Evolutionary conservation across 2,329 filamentous ascomycete genomes (phyloP).

Genomic region (Allantophomopsis cytisporea): DNA sequence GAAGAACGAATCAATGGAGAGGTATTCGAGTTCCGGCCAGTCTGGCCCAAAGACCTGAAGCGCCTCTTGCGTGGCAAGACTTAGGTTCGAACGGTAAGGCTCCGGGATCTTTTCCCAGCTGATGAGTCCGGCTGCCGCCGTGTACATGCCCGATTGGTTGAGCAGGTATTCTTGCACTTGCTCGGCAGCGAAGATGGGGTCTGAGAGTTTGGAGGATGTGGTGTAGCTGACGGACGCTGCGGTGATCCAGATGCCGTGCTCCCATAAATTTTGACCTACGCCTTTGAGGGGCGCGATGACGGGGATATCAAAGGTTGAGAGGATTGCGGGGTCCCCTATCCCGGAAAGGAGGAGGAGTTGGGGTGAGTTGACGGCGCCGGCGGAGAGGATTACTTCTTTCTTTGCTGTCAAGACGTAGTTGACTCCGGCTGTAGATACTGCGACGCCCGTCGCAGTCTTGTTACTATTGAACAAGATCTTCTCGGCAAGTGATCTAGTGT

Average conservation of each 20-base stretch:
- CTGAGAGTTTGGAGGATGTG: slow-evolving; percentile 4
- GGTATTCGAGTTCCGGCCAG: slow-evolving; percentile 4
- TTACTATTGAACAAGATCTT: slow-evolving; percentile 26
- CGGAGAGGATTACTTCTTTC: slow-evolving; percentile 33
- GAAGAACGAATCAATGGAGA: slow-evolving; percentile 1
- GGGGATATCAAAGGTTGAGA: slow-evolving; percentile 28
- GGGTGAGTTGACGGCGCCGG: slow-evolving; percentile 34
- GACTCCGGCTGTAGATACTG: slow-evolving; percentile 11
- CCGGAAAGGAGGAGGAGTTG: slow-evolving; percentile 35
- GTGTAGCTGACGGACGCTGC: background rate
- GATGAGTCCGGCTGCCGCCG: slow-evolving; percentile 6
- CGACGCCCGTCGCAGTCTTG: slow-evolving; percentile 23
- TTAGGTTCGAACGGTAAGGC: background rate
- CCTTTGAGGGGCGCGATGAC: slow-evolving; percentile 30
- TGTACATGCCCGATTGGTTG: slow-evolving; percentile 1
- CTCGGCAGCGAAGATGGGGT: background rate
- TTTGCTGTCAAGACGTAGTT: background rate
- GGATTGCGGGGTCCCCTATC: slow-evolving; percentile 27
- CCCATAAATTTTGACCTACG: slow-evolving; percentile 35
- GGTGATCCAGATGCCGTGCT: slow-evolving; percentile 14
- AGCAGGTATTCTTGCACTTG: background rate
- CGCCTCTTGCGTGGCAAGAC: background rate
- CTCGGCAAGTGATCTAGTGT: slow-evolving; percentile 19
- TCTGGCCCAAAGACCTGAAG: slow-evolving; percentile 2
- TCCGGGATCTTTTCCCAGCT: slow-evolving; percentile 10